phyloP scores from a whole-genome alignment of 164 flowering plant species.

The Sedum album region DNA sequence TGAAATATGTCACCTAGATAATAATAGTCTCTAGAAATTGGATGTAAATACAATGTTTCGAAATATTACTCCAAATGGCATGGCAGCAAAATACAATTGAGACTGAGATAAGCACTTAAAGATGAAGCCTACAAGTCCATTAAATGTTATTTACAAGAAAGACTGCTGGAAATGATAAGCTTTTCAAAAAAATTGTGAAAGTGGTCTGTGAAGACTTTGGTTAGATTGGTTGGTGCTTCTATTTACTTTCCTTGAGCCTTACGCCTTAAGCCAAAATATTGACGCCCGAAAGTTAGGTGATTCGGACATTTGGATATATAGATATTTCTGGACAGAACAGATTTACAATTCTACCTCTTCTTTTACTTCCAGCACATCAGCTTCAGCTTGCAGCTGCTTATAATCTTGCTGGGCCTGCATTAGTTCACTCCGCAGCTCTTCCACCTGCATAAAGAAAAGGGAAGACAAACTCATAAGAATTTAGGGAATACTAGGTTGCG shows the following conservation, averaged over 20 bases:
- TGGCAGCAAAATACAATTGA: too few species aligned
- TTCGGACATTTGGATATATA: neutral
- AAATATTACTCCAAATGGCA: too few species aligned
- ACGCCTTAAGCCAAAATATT: neutral
- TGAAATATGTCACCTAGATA: too few species aligned
- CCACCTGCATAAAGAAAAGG: neutral
- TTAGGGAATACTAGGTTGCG: neutral
- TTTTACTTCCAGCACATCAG: neutral
- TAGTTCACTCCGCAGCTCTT: constrained; percentile 1
- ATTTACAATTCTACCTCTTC: neutral
- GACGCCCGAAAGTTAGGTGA: neutral
- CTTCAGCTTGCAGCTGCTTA: neutral
- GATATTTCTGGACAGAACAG: neutral
- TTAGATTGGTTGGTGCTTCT: neutral
- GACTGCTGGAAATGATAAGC: neutral
- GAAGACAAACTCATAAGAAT: neutral
- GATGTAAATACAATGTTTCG: too few species aligned
- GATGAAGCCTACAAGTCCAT: too few species aligned
- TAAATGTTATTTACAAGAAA: too few species aligned
- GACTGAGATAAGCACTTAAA: too few species aligned
- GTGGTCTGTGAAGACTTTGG: neutral
- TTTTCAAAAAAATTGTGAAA: neutral
- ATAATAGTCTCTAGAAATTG: too few species aligned
- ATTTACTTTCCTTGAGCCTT: neutral
- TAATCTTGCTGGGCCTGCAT: constrained; percentile 1